phyloP scores from a whole-genome alignment of 2,329 filamentous ascomycete genomes.

The Trichoderma sp. region DNA sequence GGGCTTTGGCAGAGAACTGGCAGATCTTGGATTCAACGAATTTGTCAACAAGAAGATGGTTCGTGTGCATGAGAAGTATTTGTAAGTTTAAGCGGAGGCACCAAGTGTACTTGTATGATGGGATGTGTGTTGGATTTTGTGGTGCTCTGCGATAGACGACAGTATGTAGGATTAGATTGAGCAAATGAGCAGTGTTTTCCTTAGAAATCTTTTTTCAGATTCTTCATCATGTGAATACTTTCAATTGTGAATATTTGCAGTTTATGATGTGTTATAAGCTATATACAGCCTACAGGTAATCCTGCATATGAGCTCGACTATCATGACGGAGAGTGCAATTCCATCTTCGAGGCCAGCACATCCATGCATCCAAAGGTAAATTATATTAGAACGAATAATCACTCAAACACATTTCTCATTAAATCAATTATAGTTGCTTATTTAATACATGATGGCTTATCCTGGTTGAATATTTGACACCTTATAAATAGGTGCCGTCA shows the following conservation, averaged over 20 bases:
- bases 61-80: slow-evolving; percentile 1
- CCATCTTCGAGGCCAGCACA: background rate
- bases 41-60: slow-evolving; percentile 17
- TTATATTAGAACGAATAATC: background rate
- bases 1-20: background rate
- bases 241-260: background rate
- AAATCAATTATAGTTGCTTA: background rate
- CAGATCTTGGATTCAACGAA: background rate
- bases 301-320: background rate
- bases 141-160: background rate
- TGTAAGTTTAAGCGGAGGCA: background rate
- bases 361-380: background rate
- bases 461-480: background rate
- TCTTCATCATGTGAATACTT: background rate
- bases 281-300: background rate
- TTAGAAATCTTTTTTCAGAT: background rate
- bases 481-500: background rate
- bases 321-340: background rate
- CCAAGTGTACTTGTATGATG: background rate
- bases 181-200: background rate
- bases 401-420: background rate
- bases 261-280: background rate
- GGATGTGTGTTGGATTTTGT: background rate
- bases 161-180: background rate
- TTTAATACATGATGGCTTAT: background rate